phyloP scores from a whole-genome alignment of 2,329 filamentous ascomycete genomes.

The Neofusicoccum laricinum region DNA sequence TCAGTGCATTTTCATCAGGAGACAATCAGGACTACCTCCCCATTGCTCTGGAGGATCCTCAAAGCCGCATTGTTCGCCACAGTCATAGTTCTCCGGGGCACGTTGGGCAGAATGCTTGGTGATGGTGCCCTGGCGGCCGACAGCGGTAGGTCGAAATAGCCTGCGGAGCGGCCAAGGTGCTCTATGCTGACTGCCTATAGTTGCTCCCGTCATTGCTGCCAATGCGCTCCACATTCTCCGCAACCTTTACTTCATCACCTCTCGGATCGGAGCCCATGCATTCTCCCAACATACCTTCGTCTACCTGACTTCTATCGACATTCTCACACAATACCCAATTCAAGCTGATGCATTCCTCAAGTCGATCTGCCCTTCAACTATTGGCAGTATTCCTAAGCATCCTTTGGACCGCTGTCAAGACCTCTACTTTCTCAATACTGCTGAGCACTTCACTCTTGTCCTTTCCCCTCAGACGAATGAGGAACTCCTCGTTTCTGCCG shows the following conservation, averaged over 20 bases:
- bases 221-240: constrained; percentile 72
- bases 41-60: constrained; percentile 71
- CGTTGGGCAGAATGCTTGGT: constrained; percentile 63
- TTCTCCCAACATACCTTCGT: constrained; percentile 86
- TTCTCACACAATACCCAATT: constrained; percentile 67
- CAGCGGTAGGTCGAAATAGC: constrained; percentile 39
- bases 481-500: constrained; percentile 68
- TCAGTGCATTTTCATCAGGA: constrained; percentile 60
- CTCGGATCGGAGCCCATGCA: constrained; percentile 65
- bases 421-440: constrained; percentile 82
- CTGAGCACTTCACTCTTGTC: constrained; percentile 75
- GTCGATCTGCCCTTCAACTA: constrained; percentile 56
- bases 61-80: constrained; percentile 73
- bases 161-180: too few relatives aligned
- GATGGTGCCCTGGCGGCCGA: constrained; percentile 55
- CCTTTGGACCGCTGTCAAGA: constrained; percentile 72
- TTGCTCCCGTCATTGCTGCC: constrained; percentile 64
- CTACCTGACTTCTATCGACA: constrained; percentile 77
- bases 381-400: constrained; percentile 58
- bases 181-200: constrained; percentile 26
- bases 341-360: constrained; percentile 66
- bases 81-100: constrained; percentile 70
- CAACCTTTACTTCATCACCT: constrained; percentile 78
- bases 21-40: constrained; percentile 64
- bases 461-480: constrained; percentile 68